Conservation (phyloP, 345 rosid genomes). For the Sisymbrium altissimum region DNA sequence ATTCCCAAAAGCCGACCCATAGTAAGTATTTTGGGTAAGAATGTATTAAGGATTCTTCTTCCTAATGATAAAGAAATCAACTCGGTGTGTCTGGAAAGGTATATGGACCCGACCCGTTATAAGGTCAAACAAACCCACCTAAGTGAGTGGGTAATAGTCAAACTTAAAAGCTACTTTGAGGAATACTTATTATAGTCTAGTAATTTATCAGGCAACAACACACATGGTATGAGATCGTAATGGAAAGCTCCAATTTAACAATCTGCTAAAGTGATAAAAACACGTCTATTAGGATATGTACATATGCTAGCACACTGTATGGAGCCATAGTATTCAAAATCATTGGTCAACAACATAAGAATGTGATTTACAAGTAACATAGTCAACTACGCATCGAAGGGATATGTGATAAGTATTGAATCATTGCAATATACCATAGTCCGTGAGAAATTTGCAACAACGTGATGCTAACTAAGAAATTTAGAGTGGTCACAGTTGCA, state of each 20-base stretch:
- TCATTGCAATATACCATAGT: not conserved
- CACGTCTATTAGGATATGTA: not conserved
- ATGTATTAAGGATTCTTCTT: not conserved
- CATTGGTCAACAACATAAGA: not conserved
- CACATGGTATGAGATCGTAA: constrained; percentile 8
- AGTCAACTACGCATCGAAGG: not conserved
- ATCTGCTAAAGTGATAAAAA: not conserved
- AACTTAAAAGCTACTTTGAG: constrained; percentile 27
- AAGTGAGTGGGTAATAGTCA: constrained; percentile 24
- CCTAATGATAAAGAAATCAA: constrained; percentile 8
- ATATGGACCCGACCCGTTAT: constrained; percentile 24
- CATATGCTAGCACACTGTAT: not conserved
- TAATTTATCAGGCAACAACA: constrained; percentile 19
- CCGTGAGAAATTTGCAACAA: not conserved
- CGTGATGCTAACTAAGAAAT: not conserved
- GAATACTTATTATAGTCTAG: constrained; percentile 17
- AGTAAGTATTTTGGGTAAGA: not conserved
- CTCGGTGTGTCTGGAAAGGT: constrained; percentile 7
- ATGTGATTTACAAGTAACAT: constrained; percentile 11
- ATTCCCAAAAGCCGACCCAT: not conserved
- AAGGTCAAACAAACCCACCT: constrained; percentile 20
- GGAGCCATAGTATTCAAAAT: not conserved
- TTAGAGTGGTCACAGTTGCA: not conserved
- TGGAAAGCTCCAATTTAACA: constrained; percentile 9
- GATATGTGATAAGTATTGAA: not conserved